Evolutionary conservation across 768 basidiomycete species (phyloP).

Genomic region (Strobilomyces confusus): DNA sequence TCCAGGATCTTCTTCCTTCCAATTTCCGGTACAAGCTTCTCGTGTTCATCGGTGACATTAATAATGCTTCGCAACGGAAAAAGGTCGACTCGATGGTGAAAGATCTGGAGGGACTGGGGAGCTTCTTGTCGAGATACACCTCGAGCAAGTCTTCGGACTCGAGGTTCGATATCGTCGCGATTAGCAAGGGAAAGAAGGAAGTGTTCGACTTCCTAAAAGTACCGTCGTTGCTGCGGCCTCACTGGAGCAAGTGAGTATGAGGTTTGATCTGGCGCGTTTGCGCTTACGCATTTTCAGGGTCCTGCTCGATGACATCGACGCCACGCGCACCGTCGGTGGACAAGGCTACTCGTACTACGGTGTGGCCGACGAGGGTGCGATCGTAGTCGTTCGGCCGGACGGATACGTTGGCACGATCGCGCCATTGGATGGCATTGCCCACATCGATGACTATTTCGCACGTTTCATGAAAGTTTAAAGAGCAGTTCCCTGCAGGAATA

Average conservation of each 20-base stretch:
- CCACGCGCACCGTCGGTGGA: conserved; percentile 43
- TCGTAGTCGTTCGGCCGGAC: conserved; percentile 31
- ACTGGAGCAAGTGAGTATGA: conserved; percentile 40
- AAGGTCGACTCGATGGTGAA: conserved; percentile 27
- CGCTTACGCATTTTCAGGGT: conserved; percentile 40
- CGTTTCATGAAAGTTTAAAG: conserved; percentile 33
- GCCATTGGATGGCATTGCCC: conserved; percentile 38
- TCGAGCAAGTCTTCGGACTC: conserved; percentile 18
- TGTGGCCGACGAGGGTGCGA: conserved; percentile 23
- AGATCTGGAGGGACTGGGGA: conserved; percentile 22
- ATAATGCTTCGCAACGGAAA: conserved; percentile 14
- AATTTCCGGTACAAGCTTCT: conserved; percentile 49
- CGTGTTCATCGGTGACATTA: conserved; percentile 40
- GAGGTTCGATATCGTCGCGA: conserved; percentile 31
- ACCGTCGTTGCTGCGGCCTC: conserved; percentile 32
- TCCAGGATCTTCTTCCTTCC: conserved; percentile 47
- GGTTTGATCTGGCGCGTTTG: not conserved
- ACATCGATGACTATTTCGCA: conserved; percentile 46
- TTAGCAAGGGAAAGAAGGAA: conserved; percentile 31
- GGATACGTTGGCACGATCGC: conserved; percentile 61
- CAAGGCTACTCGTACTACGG: conserved; percentile 57
- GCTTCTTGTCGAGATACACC: conserved; percentile 27
- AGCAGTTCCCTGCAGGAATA: not conserved
- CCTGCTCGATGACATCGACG: conserved; percentile 53
- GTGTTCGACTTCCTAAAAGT: conserved; percentile 30